Evolutionary conservation across 31 red algal genomes (phyloP), one percentile per base, ranked within the genome.

Genomic region (Porphyra umbilicalis): DNA sequence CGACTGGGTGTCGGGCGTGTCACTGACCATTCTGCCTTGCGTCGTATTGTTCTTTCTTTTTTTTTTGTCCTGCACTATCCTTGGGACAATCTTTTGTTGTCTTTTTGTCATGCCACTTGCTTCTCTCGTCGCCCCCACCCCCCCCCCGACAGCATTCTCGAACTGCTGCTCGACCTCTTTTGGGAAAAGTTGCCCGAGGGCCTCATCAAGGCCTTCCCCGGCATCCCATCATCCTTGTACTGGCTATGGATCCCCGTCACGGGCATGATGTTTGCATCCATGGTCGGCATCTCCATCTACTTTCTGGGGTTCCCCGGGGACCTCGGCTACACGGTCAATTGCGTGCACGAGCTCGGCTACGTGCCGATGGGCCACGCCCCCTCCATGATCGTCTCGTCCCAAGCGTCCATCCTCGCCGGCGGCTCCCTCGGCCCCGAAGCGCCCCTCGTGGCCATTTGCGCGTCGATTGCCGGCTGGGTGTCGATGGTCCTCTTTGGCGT

Each of bases 391-490:
- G 84, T 83, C 20, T 84, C 89, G 6, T 98, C 95, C 30, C 91
- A 92, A 38, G 40, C 91, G 10, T 92, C 91, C 44, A 94, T 98
- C 39, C 81, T 98, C 36, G 95, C 89, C 31, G 95, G 91, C 32
- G 92, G 85, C 38, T 88, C 85, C 9, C 83, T 98, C 37, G 95
- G 95, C 37, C 95, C 95, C 35, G 95, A 98, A 82, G 95, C 95
- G 10, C 95, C 95, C 13, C 88, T 98, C 34, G 95, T 94, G 31
- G 92, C 95, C 32, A 98, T 98, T 32, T 94, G 91, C 77, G 95
- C 91, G 33, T 80, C 78, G 44, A 83, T 93, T 44, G 88, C 88
- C 11, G 95, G 95, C 39, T 88, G 83, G 85, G 75, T 97, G 5
- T 80, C 79, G 8, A 46, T 79, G 74, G 39, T 39, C 34, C 35